phyloP scores from a whole-genome alignment of 2,329 filamentous ascomycete genomes.

The Bertia moriformis region DNA sequence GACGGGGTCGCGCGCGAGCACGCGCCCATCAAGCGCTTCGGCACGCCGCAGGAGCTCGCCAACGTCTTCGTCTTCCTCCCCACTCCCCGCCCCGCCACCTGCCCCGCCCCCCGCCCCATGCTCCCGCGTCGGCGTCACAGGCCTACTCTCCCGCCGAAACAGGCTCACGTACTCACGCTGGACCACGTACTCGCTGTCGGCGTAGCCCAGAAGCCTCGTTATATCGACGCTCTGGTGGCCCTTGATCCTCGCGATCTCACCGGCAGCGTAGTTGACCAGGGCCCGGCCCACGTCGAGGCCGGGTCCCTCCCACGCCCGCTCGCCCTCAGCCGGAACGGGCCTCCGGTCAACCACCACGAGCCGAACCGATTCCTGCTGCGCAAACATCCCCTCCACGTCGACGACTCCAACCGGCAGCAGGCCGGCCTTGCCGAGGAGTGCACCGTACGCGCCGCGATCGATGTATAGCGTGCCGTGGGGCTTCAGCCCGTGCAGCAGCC shows the following conservation, averaged over 20 bases:
- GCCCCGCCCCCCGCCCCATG: slow-evolving; percentile 5
- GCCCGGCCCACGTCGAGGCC: slow-evolving; percentile 71
- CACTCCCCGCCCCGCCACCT: background rate
- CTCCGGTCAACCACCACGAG: slow-evolving; percentile 63
- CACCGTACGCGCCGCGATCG: slow-evolving; percentile 73
- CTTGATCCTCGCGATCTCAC: slow-evolving; percentile 71
- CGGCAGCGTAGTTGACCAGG: slow-evolving; percentile 81
- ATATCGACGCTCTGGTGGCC: slow-evolving; percentile 76
- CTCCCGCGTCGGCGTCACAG: slow-evolving; percentile 28
- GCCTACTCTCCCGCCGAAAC: slow-evolving; percentile 37
- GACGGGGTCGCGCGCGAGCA: no score
- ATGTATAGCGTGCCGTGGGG: slow-evolving; percentile 88
- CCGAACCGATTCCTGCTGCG: slow-evolving; percentile 81
- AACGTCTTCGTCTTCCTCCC: no score
- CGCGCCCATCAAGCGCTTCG: no score
- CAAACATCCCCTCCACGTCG: slow-evolving; percentile 76
- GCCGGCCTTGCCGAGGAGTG: slow-evolving; percentile 69
- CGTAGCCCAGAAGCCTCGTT: slow-evolving; percentile 66
- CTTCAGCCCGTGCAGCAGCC: slow-evolving; percentile 82
- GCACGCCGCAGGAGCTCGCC: no score
- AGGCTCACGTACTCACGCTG: slow-evolving; percentile 78
- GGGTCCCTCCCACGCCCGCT: slow-evolving; percentile 28
- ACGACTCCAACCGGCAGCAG: slow-evolving; percentile 83
- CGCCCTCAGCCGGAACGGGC: slow-evolving; percentile 16
- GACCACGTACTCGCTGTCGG: slow-evolving; percentile 87